These are phyloP conservation scores for Phaeodactylum tricornutum DNA, from an alignment of 108 stramenopile species.

Conservation along the genomic window DNA sequence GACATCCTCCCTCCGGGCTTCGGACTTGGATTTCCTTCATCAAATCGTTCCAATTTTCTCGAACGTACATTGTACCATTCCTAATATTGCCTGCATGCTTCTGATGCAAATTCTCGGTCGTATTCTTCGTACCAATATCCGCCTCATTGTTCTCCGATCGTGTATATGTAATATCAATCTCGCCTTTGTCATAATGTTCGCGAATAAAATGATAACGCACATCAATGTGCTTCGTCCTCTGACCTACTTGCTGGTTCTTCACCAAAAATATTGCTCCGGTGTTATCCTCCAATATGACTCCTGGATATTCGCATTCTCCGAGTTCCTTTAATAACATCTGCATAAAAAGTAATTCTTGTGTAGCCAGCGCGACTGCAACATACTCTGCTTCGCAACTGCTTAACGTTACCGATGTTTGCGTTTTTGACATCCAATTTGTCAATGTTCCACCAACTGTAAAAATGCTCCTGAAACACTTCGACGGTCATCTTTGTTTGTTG, in stretches of 20 bases:
- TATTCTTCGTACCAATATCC: neutral
- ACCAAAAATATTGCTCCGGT: conserved; percentile 15
- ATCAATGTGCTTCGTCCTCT: conserved; percentile 22
- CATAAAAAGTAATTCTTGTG: conserved; percentile 11
- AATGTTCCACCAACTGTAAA: conserved; percentile 13
- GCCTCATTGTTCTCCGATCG: neutral
- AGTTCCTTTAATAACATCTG: conserved; percentile 14
- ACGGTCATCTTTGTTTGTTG: conserved; percentile 5
- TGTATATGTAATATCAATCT: conserved; percentile 12
- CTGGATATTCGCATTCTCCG: neutral
- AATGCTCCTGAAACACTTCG: conserved; percentile 11
- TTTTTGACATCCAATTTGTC: neutral
- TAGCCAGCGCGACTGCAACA: conserved; percentile 3
- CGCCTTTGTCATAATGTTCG: conserved; percentile 4
- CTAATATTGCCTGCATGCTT: too few relatives aligned
- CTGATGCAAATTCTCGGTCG: neutral
- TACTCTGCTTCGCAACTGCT: conserved; percentile 13
- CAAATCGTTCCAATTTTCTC: too few relatives aligned
- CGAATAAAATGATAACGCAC: conserved; percentile 4
- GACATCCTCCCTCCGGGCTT: too few relatives aligned
- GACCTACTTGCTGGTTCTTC: conserved; percentile 12
- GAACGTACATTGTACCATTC: too few relatives aligned
- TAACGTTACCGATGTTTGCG: conserved; percentile 3
- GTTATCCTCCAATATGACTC: conserved; percentile 14
- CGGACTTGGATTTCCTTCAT: too few relatives aligned